phyloP scores from a whole-genome alignment of 108 stramenopile genomes.

The Aureococcus anophagefferens region DNA sequence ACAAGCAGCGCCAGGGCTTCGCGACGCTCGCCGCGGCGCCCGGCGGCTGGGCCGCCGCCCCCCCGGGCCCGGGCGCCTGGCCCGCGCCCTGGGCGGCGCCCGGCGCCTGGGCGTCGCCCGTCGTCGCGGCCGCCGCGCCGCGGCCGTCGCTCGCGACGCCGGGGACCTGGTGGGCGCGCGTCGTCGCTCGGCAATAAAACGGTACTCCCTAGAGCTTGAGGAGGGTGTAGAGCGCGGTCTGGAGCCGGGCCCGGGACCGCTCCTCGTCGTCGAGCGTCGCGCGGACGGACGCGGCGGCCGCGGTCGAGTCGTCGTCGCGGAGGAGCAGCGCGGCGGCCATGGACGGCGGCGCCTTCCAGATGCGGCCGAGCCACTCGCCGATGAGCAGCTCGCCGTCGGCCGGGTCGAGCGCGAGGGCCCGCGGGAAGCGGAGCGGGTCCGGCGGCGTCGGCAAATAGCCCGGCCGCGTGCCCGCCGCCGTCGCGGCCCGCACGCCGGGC shows the following conservation, averaged over 20 bases:
- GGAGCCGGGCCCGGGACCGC: neutral
- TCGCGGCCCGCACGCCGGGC: neutral
- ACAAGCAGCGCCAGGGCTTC: constrained; percentile 41
- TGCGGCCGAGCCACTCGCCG: neutral
- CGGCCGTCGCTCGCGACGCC: too few species aligned
- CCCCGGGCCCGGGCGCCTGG: too few species aligned
- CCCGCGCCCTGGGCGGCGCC: too few species aligned
- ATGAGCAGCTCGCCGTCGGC: neutral
- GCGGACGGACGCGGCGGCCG: neutral
- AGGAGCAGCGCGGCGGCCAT: too few species aligned
- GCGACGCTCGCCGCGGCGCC: constrained; percentile 7
- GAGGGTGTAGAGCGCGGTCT: neutral
- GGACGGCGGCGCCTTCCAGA: neutral
- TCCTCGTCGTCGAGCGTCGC: neutral
- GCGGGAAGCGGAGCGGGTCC: neutral
- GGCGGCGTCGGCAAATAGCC: too few species aligned
- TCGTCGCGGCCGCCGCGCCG: too few species aligned
- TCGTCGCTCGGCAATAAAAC: too few species aligned
- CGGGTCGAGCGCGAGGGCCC: neutral
- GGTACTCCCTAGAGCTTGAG: neutral
- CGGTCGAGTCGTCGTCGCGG: neutral
- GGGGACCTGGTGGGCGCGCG: too few species aligned
- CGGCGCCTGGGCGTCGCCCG: too few species aligned
- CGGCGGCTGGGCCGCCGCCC: too few species aligned
- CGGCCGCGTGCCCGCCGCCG: neutral